Base-by-base conservation (phyloP, 768 basidiomycete species). In the Pleurotus platypus region DNA sequence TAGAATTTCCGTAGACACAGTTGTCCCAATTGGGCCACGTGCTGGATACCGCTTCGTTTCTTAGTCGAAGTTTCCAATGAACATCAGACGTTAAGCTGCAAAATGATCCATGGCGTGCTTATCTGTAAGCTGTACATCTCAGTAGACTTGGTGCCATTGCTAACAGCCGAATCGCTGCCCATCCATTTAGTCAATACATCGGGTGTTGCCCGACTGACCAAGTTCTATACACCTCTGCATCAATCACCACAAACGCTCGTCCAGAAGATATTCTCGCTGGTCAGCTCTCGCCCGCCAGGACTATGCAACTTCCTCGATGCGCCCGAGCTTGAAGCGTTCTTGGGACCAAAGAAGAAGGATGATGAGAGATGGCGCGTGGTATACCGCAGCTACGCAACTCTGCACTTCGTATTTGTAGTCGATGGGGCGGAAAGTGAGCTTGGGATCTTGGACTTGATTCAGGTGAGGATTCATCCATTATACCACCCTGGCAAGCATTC, bases 261-360 rank as follows among this genome's bases (percentile, higher is more conserved):
- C 49, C 83, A 90, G 62, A 90, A 89, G 77, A 98, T 98, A 69
- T 98, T 92, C 73, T 85, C 87, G 15, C 84, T 98, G 51, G 84
- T 99, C 49, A 87, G 85, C 50, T 77, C 86, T 40, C 87, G 97
- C 8, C 90, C 92, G 11, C 76, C 85, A 2, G 85, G 85, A 1
- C 77, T 97, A 7, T 99, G 97, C 74, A 98, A 98, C 73, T 99
- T 98, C 69, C 84, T 98, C 27, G 97, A 98, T 66, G 95, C 90
- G 9, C 91, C 92, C 4, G 90, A 92, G 66, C 80, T 92, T 27
- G 89, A 91, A 67, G 81, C 82, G 11, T 86, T 88, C 63, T 78
- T 92, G 43, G 86, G 85, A 2, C 78, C 74, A 30, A 77, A 78
- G 49, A 74, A 75, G 30, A 78, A 76, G 59, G 77, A 70, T 30